Conservation (phyloP, 495 filamentous ascomycete species). For the Annulohypoxylon bovei region DNA sequence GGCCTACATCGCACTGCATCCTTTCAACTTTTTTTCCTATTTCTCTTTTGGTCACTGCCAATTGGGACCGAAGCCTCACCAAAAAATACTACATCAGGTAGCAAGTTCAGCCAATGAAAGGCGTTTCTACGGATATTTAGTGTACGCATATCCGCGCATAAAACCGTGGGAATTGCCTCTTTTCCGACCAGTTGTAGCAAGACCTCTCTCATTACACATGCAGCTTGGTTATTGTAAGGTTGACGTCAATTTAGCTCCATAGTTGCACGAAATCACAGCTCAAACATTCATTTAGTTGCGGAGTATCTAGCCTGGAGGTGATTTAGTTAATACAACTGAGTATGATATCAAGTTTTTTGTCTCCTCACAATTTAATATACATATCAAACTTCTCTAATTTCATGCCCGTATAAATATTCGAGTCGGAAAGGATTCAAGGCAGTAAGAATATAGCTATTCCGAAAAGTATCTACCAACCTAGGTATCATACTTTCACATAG, state of each 20-base stretch:
- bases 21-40: conserved; percentile 7
- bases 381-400: not conserved
- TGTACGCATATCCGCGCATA: conserved; percentile 30
- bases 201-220: not conserved
- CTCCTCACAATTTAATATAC: not conserved
- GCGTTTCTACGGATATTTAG: conserved; percentile 21
- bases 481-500: too few species aligned
- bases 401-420: not conserved
- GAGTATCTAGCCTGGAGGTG: not conserved
- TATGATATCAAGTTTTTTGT: too few species aligned
- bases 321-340: too few species aligned
- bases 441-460: not conserved
- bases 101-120: conserved; percentile 10
- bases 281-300: not conserved
- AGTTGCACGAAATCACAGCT: not conserved
- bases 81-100: conserved; percentile 12
- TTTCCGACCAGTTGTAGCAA: conserved; percentile 5
- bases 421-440: not conserved
- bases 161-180: conserved; percentile 5
- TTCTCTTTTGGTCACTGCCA: conserved; percentile 9
- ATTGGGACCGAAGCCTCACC: conserved; percentile 33
- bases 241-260: conserved; percentile 30
- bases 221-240: conserved; percentile 9
- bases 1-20: not conserved
- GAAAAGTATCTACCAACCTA: too few species aligned